Percentiles rank a stretch among this genome's conserved stretches.
Conservation (phyloP, 2,329 filamentous ascomycete species). For the Cercospora nicotianae region DNA sequence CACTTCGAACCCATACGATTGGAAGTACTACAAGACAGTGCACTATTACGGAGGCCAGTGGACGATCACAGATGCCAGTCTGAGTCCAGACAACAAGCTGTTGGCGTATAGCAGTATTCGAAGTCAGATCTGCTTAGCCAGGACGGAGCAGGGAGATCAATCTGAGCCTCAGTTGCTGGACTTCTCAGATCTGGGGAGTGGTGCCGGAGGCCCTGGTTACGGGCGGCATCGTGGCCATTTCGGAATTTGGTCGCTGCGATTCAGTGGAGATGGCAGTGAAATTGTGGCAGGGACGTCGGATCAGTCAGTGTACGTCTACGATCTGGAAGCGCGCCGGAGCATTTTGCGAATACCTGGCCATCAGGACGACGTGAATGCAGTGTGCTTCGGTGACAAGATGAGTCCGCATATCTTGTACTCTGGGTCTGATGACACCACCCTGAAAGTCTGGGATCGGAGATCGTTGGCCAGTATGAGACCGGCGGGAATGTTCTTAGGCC, state of each 20-base stretch:
- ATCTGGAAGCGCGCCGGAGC: slow-evolving; percentile 76
- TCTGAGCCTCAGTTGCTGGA: slow-evolving; percentile 80
- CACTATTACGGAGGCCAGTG: slow-evolving; percentile 90
- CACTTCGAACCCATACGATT: slow-evolving; percentile 90
- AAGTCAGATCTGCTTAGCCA: slow-evolving; percentile 78
- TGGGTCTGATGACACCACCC: slow-evolving; percentile 87
- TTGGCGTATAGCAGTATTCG: slow-evolving; percentile 90
- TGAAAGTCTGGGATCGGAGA: slow-evolving; percentile 94
- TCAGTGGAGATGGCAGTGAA: slow-evolving; percentile 87
- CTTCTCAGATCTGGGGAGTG: slow-evolving; percentile 56
- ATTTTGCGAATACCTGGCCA: slow-evolving; percentile 78
- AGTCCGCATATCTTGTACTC: slow-evolving; percentile 95
- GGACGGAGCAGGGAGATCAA: slow-evolving; percentile 79
- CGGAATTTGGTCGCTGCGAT: slow-evolving; percentile 79
- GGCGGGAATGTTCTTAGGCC: slow-evolving; percentile 64
- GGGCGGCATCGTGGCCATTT: slow-evolving; percentile 35
- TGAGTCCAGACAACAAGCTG: slow-evolving; percentile 89
- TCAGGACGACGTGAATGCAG: slow-evolving; percentile 87
- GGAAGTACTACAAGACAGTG: slow-evolving; percentile 94
- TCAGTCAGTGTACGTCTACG: slow-evolving; percentile 81
- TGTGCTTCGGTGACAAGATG: slow-evolving; percentile 86
- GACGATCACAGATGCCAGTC: slow-evolving; percentile 91
- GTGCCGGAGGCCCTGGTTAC: slow-evolving; percentile 35
- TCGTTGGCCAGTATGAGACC: slow-evolving; percentile 62
- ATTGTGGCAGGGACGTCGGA: slow-evolving; percentile 85